These are phyloP conservation scores for Camellia sinensis DNA, from an alignment of 148 eudicot species.

Conservation along the genomic window DNA sequence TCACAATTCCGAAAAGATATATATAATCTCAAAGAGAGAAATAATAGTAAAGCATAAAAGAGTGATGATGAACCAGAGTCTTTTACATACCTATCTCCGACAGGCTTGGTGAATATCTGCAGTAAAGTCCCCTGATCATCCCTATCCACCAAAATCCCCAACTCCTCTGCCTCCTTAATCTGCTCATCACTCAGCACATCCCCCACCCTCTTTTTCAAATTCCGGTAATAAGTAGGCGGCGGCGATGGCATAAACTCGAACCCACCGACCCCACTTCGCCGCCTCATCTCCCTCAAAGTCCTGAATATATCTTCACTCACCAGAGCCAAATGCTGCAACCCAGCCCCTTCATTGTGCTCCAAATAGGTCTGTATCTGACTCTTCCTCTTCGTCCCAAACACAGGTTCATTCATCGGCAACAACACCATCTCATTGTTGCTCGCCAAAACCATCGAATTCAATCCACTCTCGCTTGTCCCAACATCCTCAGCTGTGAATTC, in stretches of 20 bases:
- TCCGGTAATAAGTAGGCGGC: slow-evolving; percentile 80
- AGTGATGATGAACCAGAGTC: not conserved
- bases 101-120: slow-evolving; percentile 87
- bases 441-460: slow-evolving; percentile 80
- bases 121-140: slow-evolving; percentile 96
- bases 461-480: slow-evolving; percentile 85
- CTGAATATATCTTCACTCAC: slow-evolving; percentile 67
- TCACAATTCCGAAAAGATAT: no score
- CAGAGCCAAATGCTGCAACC: slow-evolving; percentile 88
- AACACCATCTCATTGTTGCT: slow-evolving; percentile 73
- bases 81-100: slow-evolving; percentile 76
- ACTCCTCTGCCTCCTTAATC: slow-evolving; percentile 79
- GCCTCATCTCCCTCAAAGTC: slow-evolving; percentile 88
- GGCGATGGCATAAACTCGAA: slow-evolving; percentile 98
- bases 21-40: not conserved
- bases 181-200: slow-evolving; percentile 75
- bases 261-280: slow-evolving; percentile 69
- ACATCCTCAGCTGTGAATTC: slow-evolving; percentile 86
- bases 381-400: slow-evolving; percentile 84
- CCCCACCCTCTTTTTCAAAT: slow-evolving; percentile 59
- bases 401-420: slow-evolving; percentile 83
- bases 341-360: slow-evolving; percentile 94
- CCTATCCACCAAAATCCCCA: slow-evolving; percentile 89
- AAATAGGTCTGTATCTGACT: slow-evolving; percentile 91
- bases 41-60: not conserved